Conservation (phyloP, 2,329 filamentous ascomycete species). For the Nannizzia gypsea region DNA sequence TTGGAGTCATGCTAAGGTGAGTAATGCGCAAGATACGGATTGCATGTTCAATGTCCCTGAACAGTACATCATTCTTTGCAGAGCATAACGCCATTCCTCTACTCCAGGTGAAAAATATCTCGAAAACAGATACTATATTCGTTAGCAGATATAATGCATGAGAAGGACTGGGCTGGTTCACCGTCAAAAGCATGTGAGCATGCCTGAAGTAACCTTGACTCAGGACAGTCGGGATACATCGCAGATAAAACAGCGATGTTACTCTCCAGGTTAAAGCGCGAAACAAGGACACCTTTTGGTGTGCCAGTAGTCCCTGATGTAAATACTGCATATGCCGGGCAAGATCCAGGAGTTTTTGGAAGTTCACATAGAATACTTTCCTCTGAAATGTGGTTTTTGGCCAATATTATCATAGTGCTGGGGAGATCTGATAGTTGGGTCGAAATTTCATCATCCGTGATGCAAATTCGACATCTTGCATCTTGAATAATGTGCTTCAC, state of each 20-base stretch:
- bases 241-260: conserved; percentile 57
- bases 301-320: conserved; percentile 72
- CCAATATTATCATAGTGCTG: background rate
- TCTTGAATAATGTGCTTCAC: conserved; percentile 51
- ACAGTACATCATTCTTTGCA: conserved; percentile 60
- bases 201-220: conserved; percentile 60
- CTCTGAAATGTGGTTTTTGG: background rate
- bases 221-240: conserved; percentile 49
- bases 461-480: conserved; percentile 41
- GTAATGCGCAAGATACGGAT: conserved; percentile 56
- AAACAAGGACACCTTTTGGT: conserved; percentile 70
- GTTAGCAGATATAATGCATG: conserved; percentile 12
- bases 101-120: conserved; percentile 77
- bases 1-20: conserved; percentile 76
- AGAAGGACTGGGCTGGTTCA: conserved; percentile 14
- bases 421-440: background rate
- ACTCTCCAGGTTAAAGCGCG: conserved; percentile 61
- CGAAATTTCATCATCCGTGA: conserved; percentile 23
- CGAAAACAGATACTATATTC: conserved; percentile 65
- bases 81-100: conserved; percentile 68
- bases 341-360: conserved; percentile 22
- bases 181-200: conserved; percentile 74
- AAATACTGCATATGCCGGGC: conserved; percentile 66
- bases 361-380: conserved; percentile 14
- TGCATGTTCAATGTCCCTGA: conserved; percentile 56